Base-by-base conservation (phyloP, 2,329 filamentous ascomycete species). In the Exserohilum turcica region DNA sequence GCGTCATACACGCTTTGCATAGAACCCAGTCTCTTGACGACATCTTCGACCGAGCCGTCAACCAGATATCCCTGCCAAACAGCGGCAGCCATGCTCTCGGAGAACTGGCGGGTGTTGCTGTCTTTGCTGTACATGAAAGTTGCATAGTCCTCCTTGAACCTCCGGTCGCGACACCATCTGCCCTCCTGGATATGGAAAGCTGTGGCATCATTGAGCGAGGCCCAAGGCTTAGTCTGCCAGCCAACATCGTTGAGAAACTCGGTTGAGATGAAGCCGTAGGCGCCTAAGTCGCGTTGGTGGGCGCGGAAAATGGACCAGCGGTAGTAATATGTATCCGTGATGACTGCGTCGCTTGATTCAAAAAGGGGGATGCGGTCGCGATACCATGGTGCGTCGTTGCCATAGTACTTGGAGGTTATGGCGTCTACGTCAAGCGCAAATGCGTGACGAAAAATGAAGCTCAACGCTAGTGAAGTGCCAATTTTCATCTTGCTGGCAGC, bases 251-350 rank as follows among this genome's bases (percentile, higher is more conserved):
- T 71, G 9, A 79, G 67, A 29, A 79, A 79, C 24, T 79, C 77
- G 2, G 76, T 79, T 0, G 74, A 75, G n/a, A 79, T 77, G 59
- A 72, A 79, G 2, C 77, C 76, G 13, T 74, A 64, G 2, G 70
- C 51, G 7, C 77, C 77, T 0, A 78, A 64, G 47, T 79, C 77
- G 21, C 77, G 73, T 59, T 78, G 77, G 52, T 79, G 77, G 0
- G 76, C 69, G 2, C 77, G 72, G 63, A 77, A 79, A 21, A 79
- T 68, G 21, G 69, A 72, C 77, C 76, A 78, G 28, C 77, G 76
- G 54, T 79, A 79, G 62, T 79, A 79, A 61, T 78, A 79, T 8
- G 79, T 77, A 15, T 78, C 73, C 1, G 71, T 74, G 13, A 77
- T 70, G 8, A 71, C 57, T 1, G 63, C 39, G 47, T 77, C 73